Evolutionary conservation across 495 filamentous ascomycete genomes (phyloP), one percentile per base, ranked within the genome.

Genomic region (Pseudoneurospora amorphoporcata): DNA sequence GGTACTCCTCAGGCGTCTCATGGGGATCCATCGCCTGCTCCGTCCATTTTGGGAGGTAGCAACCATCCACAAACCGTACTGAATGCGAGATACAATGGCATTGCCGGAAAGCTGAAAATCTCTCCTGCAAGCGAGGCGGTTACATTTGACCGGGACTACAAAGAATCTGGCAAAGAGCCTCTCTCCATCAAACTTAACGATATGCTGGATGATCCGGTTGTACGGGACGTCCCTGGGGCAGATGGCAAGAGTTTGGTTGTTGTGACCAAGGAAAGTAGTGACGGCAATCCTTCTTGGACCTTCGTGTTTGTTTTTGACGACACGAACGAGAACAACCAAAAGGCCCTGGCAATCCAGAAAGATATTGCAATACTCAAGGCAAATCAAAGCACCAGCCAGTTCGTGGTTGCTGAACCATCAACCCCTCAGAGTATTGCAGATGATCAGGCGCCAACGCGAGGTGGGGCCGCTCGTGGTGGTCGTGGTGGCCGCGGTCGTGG

Each of bases 251-350:
- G 69, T n/a, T 29, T 78, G 45, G 71, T 76, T 23, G 5, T 74
- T 23, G 41, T 75, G 16, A 68, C 42, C 3, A 69, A 68, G 4
- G 43, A 69, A 16, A 39, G 38, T 9, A 43, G 53, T 14, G 68
- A 73, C 10, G 71, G 37, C 4, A 23, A 65, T 32, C 43, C 47
- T 8, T 9, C 74, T 7, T 68, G 41, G 65, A 71, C 69, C 8
- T 74, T 72, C 32, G 69, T 76, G 35, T 79, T 79, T 42, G 38
- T 72, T 35, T 75, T 78, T 37, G 47, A 73, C 39, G 65, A 72
- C 38, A 70, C 72, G 7, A 35, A 14, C 5, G 65, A 75, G 17
- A 70, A 23, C 38, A 71, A 73, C 14, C 16, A 58, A 12, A 75
- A 72, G 14, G 76, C 74, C 9, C 9, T 32, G 14, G 69, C 61